Evolutionary conservation across 179 eudicot species (phyloP).

Genomic region (Heliamphora pulchella): DNA sequence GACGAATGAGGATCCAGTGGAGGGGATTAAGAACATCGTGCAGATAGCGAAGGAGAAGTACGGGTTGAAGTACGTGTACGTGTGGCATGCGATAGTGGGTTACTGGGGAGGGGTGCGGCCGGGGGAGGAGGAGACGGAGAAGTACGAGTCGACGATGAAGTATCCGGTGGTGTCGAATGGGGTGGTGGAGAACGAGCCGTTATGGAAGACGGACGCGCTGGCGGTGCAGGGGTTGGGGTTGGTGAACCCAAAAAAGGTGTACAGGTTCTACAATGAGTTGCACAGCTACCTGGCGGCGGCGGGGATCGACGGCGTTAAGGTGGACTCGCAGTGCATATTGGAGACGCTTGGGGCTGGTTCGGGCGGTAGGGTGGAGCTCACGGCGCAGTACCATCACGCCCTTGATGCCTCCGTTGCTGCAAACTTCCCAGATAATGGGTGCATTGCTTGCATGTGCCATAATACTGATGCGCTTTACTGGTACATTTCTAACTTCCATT

Average conservation of each 20-base stretch:
- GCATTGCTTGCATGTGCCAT: slow-evolving; percentile 99
- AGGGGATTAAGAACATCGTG: slow-evolving; percentile 62
- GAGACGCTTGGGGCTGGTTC: slow-evolving; percentile 85
- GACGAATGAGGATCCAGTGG: slow-evolving; percentile 51
- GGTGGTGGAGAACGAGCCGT: slow-evolving; percentile 65
- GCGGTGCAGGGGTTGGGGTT: slow-evolving; percentile 79
- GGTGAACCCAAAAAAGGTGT: slow-evolving; percentile 71
- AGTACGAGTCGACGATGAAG: slow-evolving; percentile 59
- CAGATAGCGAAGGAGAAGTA: slow-evolving; percentile 62
- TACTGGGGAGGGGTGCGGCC: slow-evolving; percentile 99
- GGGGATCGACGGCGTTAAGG: slow-evolving; percentile 93
- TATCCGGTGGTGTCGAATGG: slow-evolving; percentile 62
- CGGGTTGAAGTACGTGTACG: slow-evolving; percentile 79
- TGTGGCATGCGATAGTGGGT: slow-evolving; percentile 93
- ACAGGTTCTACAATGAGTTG: slow-evolving; percentile 70
- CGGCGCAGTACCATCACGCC: slow-evolving; percentile 82
- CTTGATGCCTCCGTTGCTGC: slow-evolving; percentile 78
- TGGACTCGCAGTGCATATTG: slow-evolving; percentile 82
- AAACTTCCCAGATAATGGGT: slow-evolving; percentile 85
- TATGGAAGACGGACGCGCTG: slow-evolving; percentile 62
- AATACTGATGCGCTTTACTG: slow-evolving; percentile 82
- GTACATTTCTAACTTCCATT: slow-evolving; percentile 28
- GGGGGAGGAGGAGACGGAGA: slow-evolving; percentile 73
- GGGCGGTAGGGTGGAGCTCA: slow-evolving; percentile 85
- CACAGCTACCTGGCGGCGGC: slow-evolving; percentile 72